Base-by-base conservation (phyloP, 176 grass and related monocot genomes). In the Carex parvula region DNA sequence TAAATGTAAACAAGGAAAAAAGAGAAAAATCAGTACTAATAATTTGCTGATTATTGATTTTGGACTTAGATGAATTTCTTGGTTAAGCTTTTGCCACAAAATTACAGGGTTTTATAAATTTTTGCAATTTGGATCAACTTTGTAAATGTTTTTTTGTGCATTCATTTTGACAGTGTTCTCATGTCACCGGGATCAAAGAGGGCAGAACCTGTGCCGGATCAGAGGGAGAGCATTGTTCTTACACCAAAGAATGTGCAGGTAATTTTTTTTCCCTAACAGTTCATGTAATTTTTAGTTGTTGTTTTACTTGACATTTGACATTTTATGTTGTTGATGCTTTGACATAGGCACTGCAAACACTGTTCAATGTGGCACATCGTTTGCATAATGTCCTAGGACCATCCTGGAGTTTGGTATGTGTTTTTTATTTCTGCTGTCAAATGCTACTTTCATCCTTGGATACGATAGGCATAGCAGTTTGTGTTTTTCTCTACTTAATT, bases 241-340 rank as follows among this genome's bases (percentile, higher is more conserved):
- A 95, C 95, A 21, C 89, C 89, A n/a, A 98, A 98, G 84, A 98
- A 98, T 86, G 91, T 98, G 79, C 95, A 98, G 93, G 95, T 92
- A 84, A 68, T 69, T 26, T 29, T 33, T 63, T 87, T 84, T 84
- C 24, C 10, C 76, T 68, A 17, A n/a, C 26, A 84, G 5, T 52
- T 85, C 15, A 54, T 85, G 77, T 79, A 55, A 10, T 63, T 81
- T 50, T 82, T n/a, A 24, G 32, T 32, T 79, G 8, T 53, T 37
- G 32, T 88, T 30, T 32, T 35, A 64, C 87, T 83, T 84, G 35
- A 15, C 30, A 58, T 46, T 41, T 87, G 83, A 61, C 13, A 50
- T 78, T 89, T 54, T 53, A 82, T 86, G 18, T 80, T 87, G 82
- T 37, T 39, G n/a, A 22, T 81, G 57, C 60, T 30, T 79, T 52